Evolutionary conservation across 345 rosid genomes (phyloP), one percentile per base, ranked within the genome.

Genomic region (Physaria fendleri): DNA sequence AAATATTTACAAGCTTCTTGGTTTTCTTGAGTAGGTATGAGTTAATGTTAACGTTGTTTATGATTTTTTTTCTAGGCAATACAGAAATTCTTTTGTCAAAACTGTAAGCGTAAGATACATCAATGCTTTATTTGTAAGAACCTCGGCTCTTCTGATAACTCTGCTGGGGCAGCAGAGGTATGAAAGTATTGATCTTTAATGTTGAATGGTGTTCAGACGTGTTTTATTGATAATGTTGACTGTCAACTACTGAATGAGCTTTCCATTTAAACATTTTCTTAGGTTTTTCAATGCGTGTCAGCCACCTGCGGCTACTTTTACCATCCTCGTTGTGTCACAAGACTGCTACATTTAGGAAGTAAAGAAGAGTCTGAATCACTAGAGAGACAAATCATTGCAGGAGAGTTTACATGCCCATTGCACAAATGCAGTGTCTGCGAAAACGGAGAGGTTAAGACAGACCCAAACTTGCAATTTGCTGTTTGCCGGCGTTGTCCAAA

Each of bases 401-500:
- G 99, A 44, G 85, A 83, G 62, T 48, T 82, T 78, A 75, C 85
- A 13, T 89, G 99, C 60, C 94, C 99, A 46, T 62, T 78, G 49
- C 99, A 93, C 71, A 89, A 87, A 71, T 93, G 99, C 66, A 53
- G 46, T 70, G 81, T 74, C 61, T 93, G 99, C 69, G 75, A 71
- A 68, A 77, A 66, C 45, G 82, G 74, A 56, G 97, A 93, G 76
- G 74, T 80, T 59, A 87, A 83, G 81, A 69, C 77, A 66, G 78
- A 55, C 13, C 3, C 8, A 24, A 71, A 83, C 15, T 61, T 85
- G 66, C 99, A 89, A 37, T 82, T 89, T 79, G 90, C 99, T 69
- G 77, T 89, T 22, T 93, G 99, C 71, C 79, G 97, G 73, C 91
- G 95, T 15, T 93, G 99, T 63, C 99, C 99, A 16, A 83, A 73